Conservation (phyloP, 2,329 filamentous ascomycete species). For the Zymoseptoria pseudotritici region DNA sequence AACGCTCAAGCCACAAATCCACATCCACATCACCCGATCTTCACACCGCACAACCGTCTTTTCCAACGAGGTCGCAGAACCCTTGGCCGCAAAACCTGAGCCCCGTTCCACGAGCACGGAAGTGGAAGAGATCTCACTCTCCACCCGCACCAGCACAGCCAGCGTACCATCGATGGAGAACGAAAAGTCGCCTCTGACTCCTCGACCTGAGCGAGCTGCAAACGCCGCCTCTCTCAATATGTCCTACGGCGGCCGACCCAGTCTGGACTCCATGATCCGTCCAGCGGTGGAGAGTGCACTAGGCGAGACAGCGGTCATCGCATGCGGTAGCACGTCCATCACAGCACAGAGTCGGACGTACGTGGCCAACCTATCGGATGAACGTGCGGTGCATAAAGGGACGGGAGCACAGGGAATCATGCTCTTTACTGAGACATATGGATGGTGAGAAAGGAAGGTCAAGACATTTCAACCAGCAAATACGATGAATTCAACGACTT, state of each 20-base stretch:
- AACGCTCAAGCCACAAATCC: constrained; percentile 43
- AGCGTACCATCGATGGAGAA: constrained; percentile 27
- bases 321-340: constrained; percentile 52
- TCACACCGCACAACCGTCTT: not conserved
- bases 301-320: constrained; percentile 57
- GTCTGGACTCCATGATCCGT: constrained; percentile 45
- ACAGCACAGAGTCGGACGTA: constrained; percentile 48
- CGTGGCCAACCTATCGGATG: constrained; percentile 53
- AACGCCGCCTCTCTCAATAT: constrained; percentile 20
- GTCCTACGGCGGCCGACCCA: constrained; percentile 45
- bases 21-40: constrained; percentile 44
- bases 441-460: constrained; percentile 27
- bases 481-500: too few relatives aligned
- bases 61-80: not conserved
- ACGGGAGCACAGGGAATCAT: constrained; percentile 59
- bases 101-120: constrained; percentile 20
- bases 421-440: constrained; percentile 53
- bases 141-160: constrained; percentile 25
- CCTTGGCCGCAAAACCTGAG: constrained; percentile 15
- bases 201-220: not conserved
- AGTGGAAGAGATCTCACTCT: constrained; percentile 8
- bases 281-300: constrained; percentile 50
- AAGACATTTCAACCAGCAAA: too few relatives aligned
- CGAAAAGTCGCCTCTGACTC: constrained; percentile 14
- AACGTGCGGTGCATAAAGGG: constrained; percentile 60